Conservation (phyloP, 2,329 filamentous ascomycete species). For the Thielaviopsis euricoi region DNA sequence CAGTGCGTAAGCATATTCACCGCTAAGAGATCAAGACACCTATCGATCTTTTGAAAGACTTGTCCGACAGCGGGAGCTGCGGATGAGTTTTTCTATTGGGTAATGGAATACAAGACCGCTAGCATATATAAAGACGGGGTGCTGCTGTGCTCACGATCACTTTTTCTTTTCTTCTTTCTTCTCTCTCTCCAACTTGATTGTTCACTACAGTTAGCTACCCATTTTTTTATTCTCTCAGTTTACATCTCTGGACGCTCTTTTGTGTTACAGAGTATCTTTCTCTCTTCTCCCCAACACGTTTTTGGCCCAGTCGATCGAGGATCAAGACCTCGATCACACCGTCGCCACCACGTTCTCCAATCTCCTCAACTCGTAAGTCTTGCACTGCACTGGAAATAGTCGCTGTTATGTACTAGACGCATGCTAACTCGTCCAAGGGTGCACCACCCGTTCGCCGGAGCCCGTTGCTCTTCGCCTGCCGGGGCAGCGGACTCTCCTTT, state of each 20-base stretch:
- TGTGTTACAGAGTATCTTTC: constrained; percentile 4
- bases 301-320: constrained; percentile 9
- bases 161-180: background rate
- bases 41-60: no score
- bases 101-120: no score
- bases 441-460: constrained; percentile 93
- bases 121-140: no score
- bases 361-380: constrained; percentile 80
- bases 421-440: constrained; percentile 36
- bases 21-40: no score
- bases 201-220: background rate
- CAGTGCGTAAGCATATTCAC: no score
- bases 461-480: constrained; percentile 80
- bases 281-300: background rate
- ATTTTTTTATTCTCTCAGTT: background rate
- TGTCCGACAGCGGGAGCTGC: no score
- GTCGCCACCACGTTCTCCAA: constrained; percentile 73
- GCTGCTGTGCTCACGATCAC: no score
- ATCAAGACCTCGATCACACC: constrained; percentile 10
- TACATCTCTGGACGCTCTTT: constrained; percentile 1
- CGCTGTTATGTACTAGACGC: background rate
- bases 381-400: no score
- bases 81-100: no score
- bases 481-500: constrained; percentile 56
- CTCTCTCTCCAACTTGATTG: background rate